phyloP scores from a whole-genome alignment of 164 flowering plant genomes.

The Saururus chinensis region DNA sequence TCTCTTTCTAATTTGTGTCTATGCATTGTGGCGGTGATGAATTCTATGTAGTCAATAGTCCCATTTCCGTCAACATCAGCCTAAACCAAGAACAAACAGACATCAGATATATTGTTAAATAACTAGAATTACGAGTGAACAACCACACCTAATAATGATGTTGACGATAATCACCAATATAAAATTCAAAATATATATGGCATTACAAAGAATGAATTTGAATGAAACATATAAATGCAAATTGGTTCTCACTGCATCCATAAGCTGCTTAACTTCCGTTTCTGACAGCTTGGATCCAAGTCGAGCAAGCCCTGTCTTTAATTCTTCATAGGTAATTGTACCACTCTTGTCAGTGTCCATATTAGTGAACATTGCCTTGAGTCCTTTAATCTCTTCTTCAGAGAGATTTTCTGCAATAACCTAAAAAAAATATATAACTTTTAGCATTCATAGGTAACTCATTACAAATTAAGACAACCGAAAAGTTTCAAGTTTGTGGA shows the following conservation, averaged over 20 bases:
- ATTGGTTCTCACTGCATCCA: constrained; percentile 88
- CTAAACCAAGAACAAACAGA: constrained; percentile 21
- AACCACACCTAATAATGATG: not conserved
- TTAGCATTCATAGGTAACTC: not conserved
- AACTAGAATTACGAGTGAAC: not conserved
- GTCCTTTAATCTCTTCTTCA: constrained; percentile 85
- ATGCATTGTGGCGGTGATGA: constrained; percentile 92
- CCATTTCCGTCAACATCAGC: constrained; percentile 97
- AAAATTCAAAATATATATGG: no score
- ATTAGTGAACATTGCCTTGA: constrained; percentile 75
- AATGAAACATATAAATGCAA: no score
- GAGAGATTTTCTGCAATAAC: constrained; percentile 88
- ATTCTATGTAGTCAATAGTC: constrained; percentile 81
- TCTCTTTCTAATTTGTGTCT: constrained; percentile 78
- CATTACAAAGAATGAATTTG: not conserved
- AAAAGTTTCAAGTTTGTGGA: not conserved
- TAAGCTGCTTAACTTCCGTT: constrained; percentile 74
- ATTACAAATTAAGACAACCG: not conserved
- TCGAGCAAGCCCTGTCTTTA: constrained; percentile 69
- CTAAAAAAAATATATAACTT: constrained; percentile 16
- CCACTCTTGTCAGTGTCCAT: constrained; percentile 91
- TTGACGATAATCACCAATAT: no score
- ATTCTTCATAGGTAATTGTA: constrained; percentile 82
- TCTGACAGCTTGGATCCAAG: constrained; percentile 88
- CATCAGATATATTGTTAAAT: not conserved